Evolutionary conservation across 2,329 filamentous ascomycete genomes (phyloP).

Genomic region (Aspergillus ibericus): DNA sequence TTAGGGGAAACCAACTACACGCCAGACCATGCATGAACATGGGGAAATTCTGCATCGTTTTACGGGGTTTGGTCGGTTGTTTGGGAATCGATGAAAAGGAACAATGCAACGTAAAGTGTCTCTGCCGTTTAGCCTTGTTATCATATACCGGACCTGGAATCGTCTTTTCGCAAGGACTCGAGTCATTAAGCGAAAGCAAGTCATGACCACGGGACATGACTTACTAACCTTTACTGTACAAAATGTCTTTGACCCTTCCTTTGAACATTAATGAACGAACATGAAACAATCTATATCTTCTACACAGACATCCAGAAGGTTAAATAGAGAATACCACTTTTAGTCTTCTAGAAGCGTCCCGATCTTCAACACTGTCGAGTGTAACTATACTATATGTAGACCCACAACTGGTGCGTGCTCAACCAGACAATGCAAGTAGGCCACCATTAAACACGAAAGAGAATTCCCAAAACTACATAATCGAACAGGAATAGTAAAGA

Average conservation of each 20-base stretch:
- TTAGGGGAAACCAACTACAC: slow-evolving; percentile 70
- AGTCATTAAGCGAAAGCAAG: not conserved
- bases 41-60: not conserved
- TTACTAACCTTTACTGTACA: not conserved
- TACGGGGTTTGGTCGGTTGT: slow-evolving; percentile 18
- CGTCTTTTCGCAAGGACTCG: not conserved
- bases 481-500: slow-evolving; percentile 14
- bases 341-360: not conserved
- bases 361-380: not conserved
- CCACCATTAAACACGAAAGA: not conserved
- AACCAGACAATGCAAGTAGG: not conserved
- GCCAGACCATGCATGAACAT: slow-evolving; percentile 55
- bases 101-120: not conserved
- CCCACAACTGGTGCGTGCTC: too few species aligned
- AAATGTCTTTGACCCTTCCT: not conserved
- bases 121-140: not conserved
- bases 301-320: not conserved
- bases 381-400: too few species aligned
- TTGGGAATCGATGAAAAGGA: slow-evolving; percentile 10
- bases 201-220: not conserved
- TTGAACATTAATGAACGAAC: not conserved
- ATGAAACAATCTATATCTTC: not conserved
- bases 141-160: not conserved
- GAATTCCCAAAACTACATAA: slow-evolving; percentile 23
- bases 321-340: not conserved